These are phyloP conservation scores for Metschnikowia santaceciliae DNA, from an alignment of 805 yeast species.

Conservation along the genomic window DNA sequence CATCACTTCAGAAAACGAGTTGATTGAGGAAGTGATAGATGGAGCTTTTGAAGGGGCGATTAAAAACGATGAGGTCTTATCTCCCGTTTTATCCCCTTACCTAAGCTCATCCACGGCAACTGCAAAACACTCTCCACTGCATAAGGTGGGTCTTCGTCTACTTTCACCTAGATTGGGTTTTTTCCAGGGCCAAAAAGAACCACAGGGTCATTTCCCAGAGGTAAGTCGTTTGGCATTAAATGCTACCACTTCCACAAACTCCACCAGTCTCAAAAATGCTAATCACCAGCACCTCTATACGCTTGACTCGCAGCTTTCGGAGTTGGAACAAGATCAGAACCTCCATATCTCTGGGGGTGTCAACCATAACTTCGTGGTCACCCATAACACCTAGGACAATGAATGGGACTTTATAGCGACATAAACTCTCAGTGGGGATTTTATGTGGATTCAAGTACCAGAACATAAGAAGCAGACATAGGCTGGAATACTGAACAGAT, in stretches of 20 bases:
- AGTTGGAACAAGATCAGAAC: not conserved
- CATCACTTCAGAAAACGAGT: constrained; percentile 40
- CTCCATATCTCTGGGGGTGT: constrained; percentile 17
- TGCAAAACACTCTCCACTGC: constrained; percentile 3
- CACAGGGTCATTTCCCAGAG: constrained; percentile 4
- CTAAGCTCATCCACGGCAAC: constrained; percentile 17
- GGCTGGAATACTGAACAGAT: no score
- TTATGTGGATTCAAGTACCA: no score
- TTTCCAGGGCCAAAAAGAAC: constrained; percentile 14
- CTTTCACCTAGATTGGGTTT: constrained; percentile 15
- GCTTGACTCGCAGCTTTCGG: constrained; percentile 4
- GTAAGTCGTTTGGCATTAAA: constrained; percentile 5
- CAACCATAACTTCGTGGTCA: constrained; percentile 14
- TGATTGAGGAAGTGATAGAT: constrained; percentile 45
- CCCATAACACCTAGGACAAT: not conserved
- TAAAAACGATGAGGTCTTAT: constrained; percentile 39
- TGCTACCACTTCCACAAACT: constrained; percentile 1
- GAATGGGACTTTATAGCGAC: no score
- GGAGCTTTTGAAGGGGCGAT: constrained; percentile 48
- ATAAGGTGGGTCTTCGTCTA: constrained; percentile 14
- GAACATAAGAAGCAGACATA: no score
- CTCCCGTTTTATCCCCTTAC: constrained; percentile 47
- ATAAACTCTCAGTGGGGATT: no score
- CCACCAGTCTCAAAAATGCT: constrained; percentile 7
- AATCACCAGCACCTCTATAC: constrained; percentile 14